phyloP scores from a whole-genome alignment of 805 yeast genomes.

The Lipomyces anomalus region DNA sequence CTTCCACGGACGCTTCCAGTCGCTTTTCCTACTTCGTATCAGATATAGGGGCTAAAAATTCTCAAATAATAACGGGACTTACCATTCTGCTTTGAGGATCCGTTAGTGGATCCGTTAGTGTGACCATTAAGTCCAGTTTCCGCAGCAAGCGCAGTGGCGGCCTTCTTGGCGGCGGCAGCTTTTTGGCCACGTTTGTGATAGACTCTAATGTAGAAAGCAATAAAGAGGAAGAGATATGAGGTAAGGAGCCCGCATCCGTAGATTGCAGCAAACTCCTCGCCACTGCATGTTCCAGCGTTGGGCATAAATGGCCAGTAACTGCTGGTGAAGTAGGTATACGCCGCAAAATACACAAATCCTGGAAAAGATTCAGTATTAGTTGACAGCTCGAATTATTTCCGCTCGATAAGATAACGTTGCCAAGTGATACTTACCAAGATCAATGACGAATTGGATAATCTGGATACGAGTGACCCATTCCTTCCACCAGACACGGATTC shows the following conservation, averaged over 20 bases:
- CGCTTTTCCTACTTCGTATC: too few relatives aligned
- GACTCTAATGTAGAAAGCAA: slow-evolving; percentile 83
- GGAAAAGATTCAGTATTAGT: too few relatives aligned
- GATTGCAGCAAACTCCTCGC: slow-evolving; percentile 88
- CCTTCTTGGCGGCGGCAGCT: slow-evolving; percentile 19
- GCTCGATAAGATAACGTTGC: too few relatives aligned
- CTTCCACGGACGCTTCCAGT: too few relatives aligned
- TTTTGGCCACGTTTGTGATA: slow-evolving; percentile 46
- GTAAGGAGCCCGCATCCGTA: slow-evolving; percentile 85
- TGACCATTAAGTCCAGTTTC: slow-evolving; percentile 1
- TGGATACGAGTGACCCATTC: slow-evolving; percentile 98
- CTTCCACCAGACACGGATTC: slow-evolving; percentile 98
- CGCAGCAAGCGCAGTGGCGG: slow-evolving; percentile 9
- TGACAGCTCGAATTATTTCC: too few relatives aligned
- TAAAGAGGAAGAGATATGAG: slow-evolving; percentile 82
- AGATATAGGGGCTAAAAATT: too few relatives aligned
- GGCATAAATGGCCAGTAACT: slow-evolving; percentile 65
- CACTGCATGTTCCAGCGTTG: slow-evolving; percentile 78
- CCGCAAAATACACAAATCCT: slow-evolving; percentile 89
- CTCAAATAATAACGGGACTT: too few relatives aligned
- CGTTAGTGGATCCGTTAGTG: too few relatives aligned
- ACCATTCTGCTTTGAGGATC: too few relatives aligned
- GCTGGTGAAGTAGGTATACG: slow-evolving; percentile 81
- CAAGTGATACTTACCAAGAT: too few relatives aligned
- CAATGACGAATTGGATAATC: slow-evolving; percentile 86